Percentiles rank a stretch among this genome's conserved stretches.
phyloP scores from a whole-genome alignment of 345 rosid species.

The Murraya paniculata region DNA sequence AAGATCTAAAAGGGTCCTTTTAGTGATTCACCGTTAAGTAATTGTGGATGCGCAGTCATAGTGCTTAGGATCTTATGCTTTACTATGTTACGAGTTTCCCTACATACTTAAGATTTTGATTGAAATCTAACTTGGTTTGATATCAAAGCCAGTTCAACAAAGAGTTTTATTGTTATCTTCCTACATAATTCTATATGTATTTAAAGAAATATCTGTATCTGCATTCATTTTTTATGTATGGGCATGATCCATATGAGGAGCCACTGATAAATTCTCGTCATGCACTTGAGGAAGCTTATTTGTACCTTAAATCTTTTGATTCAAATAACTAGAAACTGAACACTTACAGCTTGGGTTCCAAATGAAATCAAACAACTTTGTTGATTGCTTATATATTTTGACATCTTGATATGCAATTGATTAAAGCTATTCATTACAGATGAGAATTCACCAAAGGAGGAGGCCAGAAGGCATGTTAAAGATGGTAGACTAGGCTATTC shows the following conservation, averaged over 20 bases:
- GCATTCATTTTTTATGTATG: neutral
- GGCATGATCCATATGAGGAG: neutral
- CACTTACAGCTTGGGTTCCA: neutral
- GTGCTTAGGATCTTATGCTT: neutral
- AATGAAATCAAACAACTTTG: neutral
- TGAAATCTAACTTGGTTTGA: neutral
- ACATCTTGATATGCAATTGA: neutral
- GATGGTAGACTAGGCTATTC: slow-evolving; percentile 59
- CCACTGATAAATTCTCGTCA: neutral
- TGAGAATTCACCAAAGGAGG: slow-evolving; percentile 77
- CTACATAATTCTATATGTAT: neutral
- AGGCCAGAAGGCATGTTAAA: slow-evolving; percentile 52
- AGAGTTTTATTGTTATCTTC: neutral
- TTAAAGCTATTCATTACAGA: slow-evolving; percentile 33
- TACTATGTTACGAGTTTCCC: neutral
- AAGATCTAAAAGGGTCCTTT: neutral
- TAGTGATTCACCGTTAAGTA: neutral
- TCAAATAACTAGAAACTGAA: neutral
- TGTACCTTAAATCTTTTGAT: neutral
- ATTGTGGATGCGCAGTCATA: neutral
- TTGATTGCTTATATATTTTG: neutral
- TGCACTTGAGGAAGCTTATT: neutral
- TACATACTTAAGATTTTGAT: neutral
- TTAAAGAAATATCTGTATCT: neutral
- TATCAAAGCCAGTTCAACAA: neutral